phyloP scores from a whole-genome alignment of 2,329 filamentous ascomycete genomes.

The Blastomyces silverae region DNA sequence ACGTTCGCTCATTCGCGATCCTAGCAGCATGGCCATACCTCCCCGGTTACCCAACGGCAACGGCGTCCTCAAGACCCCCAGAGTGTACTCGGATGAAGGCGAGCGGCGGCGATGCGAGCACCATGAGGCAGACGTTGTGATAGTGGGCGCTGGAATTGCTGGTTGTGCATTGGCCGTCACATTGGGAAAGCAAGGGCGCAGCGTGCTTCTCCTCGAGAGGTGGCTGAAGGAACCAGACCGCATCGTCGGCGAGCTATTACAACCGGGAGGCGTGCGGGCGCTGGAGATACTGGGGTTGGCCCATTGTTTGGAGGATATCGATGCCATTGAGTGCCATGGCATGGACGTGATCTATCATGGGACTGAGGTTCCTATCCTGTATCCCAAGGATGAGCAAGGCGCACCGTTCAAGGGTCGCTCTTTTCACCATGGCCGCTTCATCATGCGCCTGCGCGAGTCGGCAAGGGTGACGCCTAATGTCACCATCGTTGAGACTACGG shows the following conservation, averaged over 20 bases:
- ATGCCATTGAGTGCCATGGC: slow-evolving; percentile 72
- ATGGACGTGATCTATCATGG: slow-evolving; percentile 84
- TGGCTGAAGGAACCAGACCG: slow-evolving; percentile 88
- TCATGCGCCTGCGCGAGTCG: slow-evolving; percentile 69
- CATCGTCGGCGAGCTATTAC: slow-evolving; percentile 90
- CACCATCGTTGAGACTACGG: slow-evolving; percentile 84
- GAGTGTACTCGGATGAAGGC: slow-evolving; percentile 20
- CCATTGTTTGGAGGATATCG: slow-evolving; percentile 81
- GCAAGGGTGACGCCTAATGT: slow-evolving; percentile 74
- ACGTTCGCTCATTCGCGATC: slow-evolving; percentile 1
- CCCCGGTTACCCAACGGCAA: neutral
- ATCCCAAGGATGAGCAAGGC: slow-evolving; percentile 55
- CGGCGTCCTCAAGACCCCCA: neutral
- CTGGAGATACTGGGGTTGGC: slow-evolving; percentile 71
- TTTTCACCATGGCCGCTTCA: slow-evolving; percentile 95
- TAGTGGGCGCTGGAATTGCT: slow-evolving; percentile 85
- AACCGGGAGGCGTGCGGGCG: slow-evolving; percentile 81
- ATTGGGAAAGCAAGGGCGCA: slow-evolving; percentile 80
- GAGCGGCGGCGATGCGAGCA: slow-evolving; percentile 48
- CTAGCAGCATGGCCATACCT: slow-evolving; percentile 5
- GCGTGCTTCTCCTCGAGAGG: slow-evolving; percentile 80
- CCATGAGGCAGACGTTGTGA: slow-evolving; percentile 71
- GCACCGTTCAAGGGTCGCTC: slow-evolving; percentile 61
- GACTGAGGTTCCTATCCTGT: slow-evolving; percentile 66
- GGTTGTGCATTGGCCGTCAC: slow-evolving; percentile 81